These are phyloP conservation scores for Alternaria infectoria DNA, from an alignment of 2,329 filamentous ascomycete species.

Conservation along the genomic window DNA sequence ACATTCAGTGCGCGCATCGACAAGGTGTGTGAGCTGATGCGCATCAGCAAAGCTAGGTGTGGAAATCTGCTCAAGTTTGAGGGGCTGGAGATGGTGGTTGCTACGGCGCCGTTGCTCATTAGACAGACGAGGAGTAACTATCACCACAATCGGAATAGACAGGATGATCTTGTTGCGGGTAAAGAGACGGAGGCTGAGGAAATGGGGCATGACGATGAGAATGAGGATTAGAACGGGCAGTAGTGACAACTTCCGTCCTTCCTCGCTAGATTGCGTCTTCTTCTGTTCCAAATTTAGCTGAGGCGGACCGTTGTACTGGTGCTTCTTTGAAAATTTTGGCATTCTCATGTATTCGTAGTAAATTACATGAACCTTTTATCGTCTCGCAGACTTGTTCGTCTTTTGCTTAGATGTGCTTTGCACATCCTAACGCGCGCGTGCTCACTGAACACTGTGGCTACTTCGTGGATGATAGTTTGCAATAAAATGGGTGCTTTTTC, in stretches of 20 bases:
- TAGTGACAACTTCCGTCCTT: not conserved
- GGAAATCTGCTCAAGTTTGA: not conserved
- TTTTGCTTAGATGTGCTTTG: not conserved
- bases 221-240: not conserved
- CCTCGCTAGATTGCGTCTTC: not conserved
- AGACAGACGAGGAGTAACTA: not conserved
- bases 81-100: constrained; percentile 5
- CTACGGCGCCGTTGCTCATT: not conserved
- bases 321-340: not conserved
- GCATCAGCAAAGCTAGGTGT: constrained; percentile 5
- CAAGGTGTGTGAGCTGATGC: constrained; percentile 4
- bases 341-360: not conserved
- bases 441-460: not conserved
- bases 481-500: not conserved
- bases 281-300: not conserved
- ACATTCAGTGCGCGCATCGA: constrained; percentile 1
- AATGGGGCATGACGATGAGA: not conserved
- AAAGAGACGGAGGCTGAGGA: not conserved
- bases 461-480: not conserved
- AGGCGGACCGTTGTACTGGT: not conserved
- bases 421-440: not conserved
- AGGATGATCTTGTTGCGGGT: not conserved
- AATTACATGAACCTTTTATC: not conserved
- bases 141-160: constrained; percentile 1
- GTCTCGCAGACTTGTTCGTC: not conserved